A percentile compares a stretch with the other conserved stretches of the same genome.
phyloP scores from a whole-genome alignment of 257 asterid genomes.

The Gentiana straminea region DNA sequence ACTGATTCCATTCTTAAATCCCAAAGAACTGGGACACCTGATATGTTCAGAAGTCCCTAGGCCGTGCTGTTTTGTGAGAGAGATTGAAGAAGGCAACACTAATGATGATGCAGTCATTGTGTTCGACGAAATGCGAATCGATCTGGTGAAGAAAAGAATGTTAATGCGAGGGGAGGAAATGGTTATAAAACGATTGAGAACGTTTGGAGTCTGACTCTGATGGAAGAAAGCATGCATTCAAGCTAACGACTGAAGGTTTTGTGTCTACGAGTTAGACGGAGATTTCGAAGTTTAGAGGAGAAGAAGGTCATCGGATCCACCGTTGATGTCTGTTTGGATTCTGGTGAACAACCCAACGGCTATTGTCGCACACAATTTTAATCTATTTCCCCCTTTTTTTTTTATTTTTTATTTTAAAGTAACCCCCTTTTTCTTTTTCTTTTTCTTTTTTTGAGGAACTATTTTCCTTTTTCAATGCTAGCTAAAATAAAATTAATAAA shows the following conservation, averaged over 20 bases:
- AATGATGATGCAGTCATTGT: conserved; percentile 38
- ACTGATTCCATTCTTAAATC: conserved; percentile 35
- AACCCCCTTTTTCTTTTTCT: not conserved
- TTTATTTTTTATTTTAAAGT: not conserved
- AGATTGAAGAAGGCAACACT: conserved; percentile 45
- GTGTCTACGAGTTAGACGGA: conserved; percentile 42
- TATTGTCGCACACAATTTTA: too few relatives aligned
- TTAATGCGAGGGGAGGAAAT: conserved; percentile 1
- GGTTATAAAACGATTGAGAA: conserved; percentile 4
- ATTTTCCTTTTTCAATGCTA: too few relatives aligned
- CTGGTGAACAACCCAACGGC: not conserved
- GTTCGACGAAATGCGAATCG: conserved; percentile 8
- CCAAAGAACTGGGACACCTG: conserved; percentile 25
- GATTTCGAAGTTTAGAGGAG: conserved; percentile 10
- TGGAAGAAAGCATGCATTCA: conserved; percentile 20
- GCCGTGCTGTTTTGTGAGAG: conserved; percentile 23
- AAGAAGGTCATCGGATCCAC: not conserved
- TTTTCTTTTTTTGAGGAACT: too few relatives aligned
- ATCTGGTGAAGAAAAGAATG: not conserved
- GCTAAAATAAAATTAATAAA: too few relatives aligned
- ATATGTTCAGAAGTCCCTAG: conserved; percentile 20
- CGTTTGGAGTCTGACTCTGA: conserved; percentile 1
- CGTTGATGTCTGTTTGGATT: conserved; percentile 6
- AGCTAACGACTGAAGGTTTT: not conserved
- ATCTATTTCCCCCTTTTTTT: not conserved